phyloP scores from a whole-genome alignment of 129 eudicot genomes.

The Lactuca saligna region DNA sequence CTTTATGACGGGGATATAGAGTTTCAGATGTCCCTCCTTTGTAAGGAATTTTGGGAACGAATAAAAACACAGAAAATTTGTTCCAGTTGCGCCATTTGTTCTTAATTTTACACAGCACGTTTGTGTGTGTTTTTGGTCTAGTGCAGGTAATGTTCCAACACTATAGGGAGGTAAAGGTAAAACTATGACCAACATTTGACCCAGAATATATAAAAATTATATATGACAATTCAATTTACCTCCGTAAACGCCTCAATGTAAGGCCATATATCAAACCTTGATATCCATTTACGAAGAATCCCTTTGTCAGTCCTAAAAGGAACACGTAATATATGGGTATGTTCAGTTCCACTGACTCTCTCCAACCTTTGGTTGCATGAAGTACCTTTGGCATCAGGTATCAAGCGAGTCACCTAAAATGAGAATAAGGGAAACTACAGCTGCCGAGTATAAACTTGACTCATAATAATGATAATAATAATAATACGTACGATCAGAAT shows the following conservation, averaged over 20 bases:
- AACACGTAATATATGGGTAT: constrained; percentile 74
- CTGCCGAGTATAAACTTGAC: background rate
- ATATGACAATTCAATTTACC: constrained; percentile 32
- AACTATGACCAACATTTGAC: too few species aligned
- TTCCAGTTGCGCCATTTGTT: too few species aligned
- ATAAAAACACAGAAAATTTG: too few species aligned
- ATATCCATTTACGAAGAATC: constrained; percentile 87
- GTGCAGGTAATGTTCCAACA: too few species aligned
- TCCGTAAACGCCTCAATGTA: constrained; percentile 75
- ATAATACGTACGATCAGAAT: constrained; percentile 66
- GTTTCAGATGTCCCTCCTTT: too few species aligned
- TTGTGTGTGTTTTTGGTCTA: too few species aligned
- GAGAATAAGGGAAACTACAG: background rate
- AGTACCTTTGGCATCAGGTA: constrained; percentile 97
- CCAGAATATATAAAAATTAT: background rate
- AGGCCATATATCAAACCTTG: constrained; percentile 98
- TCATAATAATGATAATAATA: background rate
- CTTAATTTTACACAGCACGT: too few species aligned
- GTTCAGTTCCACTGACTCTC: constrained; percentile 70
- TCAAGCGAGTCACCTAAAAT: constrained; percentile 73
- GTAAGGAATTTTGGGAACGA: too few species aligned
- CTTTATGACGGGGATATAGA: too few species aligned
- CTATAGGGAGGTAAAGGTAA: background rate
- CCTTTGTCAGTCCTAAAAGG: constrained; percentile 87
- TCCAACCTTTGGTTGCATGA: constrained; percentile 95